phyloP scores from a whole-genome alignment of 2,329 filamentous ascomycete species.

The Trichoderma endophyticum region DNA sequence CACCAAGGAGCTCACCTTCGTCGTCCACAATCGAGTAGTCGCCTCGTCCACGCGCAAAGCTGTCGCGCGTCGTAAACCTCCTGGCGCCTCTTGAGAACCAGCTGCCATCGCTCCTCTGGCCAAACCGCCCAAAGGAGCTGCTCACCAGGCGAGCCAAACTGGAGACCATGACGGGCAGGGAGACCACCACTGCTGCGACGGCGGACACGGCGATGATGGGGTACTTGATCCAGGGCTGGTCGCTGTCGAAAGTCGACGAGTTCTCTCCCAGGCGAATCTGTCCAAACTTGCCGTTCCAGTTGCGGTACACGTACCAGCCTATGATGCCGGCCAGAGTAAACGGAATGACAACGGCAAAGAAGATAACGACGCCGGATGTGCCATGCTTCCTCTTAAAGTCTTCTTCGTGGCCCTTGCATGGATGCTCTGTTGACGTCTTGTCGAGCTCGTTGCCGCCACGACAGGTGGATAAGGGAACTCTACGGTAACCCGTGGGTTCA shows the following conservation, averaged over 20 bases:
- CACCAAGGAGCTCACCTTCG: constrained; percentile 89
- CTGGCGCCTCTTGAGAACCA: constrained; percentile 57
- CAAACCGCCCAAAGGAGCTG: constrained; percentile 50
- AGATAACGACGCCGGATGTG: constrained; percentile 69
- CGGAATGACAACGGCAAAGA: constrained; percentile 80
- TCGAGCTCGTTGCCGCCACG: constrained; percentile 71
- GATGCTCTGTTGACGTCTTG: constrained; percentile 50
- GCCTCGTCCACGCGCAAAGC: constrained; percentile 81
- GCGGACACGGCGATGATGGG: constrained; percentile 73
- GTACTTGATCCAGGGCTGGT: constrained; percentile 75
- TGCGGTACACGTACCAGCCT: constrained; percentile 81
- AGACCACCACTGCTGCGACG: constrained; percentile 54
- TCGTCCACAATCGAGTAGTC: constrained; percentile 89
- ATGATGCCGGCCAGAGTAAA: constrained; percentile 66
- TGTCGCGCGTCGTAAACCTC: constrained; percentile 82
- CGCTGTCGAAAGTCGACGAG: constrained; percentile 55
- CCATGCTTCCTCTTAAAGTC: constrained; percentile 73
- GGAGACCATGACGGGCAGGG: constrained; percentile 67
- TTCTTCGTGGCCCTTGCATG: constrained; percentile 76
- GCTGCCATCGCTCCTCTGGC: constrained; percentile 48
- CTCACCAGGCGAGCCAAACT: constrained; percentile 67
- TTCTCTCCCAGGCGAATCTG: constrained; percentile 84
- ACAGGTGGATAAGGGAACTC: constrained; percentile 87
- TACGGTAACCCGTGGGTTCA: constrained; percentile 82
- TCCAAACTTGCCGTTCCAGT: constrained; percentile 88